These are phyloP conservation scores for Mycena epipterygia DNA, from an alignment of 768 basidiomycete genomes.

Conservation along the genomic window DNA sequence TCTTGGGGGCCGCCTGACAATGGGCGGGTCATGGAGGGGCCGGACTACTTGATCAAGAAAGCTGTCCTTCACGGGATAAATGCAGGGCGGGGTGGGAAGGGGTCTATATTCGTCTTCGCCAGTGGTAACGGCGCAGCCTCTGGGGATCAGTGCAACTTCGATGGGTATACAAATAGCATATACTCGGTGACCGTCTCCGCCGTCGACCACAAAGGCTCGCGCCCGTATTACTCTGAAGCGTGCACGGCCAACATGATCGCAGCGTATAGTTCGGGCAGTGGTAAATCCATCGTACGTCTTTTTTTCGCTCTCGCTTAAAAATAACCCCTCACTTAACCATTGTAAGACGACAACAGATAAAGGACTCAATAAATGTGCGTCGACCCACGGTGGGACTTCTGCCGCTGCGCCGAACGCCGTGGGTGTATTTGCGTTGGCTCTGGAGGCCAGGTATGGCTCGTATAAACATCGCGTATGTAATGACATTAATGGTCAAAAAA, in stretches of 20 bases:
- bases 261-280: slow-evolving; percentile 95
- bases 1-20: slow-evolving; percentile 98
- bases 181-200: slow-evolving; percentile 98
- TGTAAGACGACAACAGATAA: slow-evolving; percentile 93
- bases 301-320: not conserved
- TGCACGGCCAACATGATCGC: slow-evolving; percentile 98
- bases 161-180: slow-evolving; percentile 98
- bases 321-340: slow-evolving; percentile 32
- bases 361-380: slow-evolving; percentile 86
- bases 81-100: slow-evolving; percentile 90
- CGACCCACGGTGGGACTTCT: slow-evolving; percentile 93
- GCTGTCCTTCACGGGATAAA: slow-evolving; percentile 95
- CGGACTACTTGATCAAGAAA: slow-evolving; percentile 91
- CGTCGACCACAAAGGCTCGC: slow-evolving; percentile 89
- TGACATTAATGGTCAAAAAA: slow-evolving; percentile 3
- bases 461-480: not conserved
- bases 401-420: slow-evolving; percentile 98
- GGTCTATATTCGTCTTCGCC: slow-evolving; percentile 96
- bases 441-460: slow-evolving; percentile 80
- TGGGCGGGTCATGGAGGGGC: slow-evolving; percentile 92
- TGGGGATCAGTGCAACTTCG: slow-evolving; percentile 99
- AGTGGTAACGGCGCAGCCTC: slow-evolving; percentile 94
- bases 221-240: slow-evolving; percentile 97
- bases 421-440: slow-evolving; percentile 91
- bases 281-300: slow-evolving; percentile 88